These are phyloP conservation scores for Trichosporon inkin DNA, from an alignment of 1,284 basidiomycete species.

Conservation along the genomic window DNA sequence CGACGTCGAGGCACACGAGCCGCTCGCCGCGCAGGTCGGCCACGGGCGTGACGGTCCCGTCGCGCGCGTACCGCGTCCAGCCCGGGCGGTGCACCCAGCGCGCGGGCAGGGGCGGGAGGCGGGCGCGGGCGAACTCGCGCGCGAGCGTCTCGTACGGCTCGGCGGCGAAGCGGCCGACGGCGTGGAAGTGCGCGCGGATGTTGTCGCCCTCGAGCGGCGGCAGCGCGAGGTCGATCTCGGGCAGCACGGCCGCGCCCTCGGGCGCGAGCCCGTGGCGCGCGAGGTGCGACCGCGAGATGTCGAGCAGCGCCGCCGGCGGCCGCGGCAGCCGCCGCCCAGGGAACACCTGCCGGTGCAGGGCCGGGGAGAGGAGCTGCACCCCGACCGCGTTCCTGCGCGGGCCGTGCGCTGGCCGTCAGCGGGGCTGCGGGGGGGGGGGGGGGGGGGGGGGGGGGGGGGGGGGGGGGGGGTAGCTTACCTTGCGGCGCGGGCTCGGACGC, in stretches of 20 bases:
- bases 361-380: constrained; percentile 81
- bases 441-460: neutral
- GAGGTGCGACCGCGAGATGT: constrained; percentile 76
- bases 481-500: neutral
- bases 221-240: constrained; percentile 72
- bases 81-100: constrained; percentile 74
- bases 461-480: neutral
- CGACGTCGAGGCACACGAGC: constrained; percentile 83
- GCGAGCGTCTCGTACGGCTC: constrained; percentile 80
- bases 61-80: constrained; percentile 74
- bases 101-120: constrained; percentile 62
- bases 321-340: constrained; percentile 63
- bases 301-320: constrained; percentile 62
- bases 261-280: constrained; percentile 72
- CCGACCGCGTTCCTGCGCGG: constrained; percentile 71
- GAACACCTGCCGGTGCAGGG: constrained; percentile 79
- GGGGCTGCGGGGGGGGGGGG: neutral
- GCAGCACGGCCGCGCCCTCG: constrained; percentile 71
- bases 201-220: constrained; percentile 77
- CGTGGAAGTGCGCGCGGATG: constrained; percentile 85
- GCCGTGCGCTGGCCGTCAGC: constrained; percentile 2
- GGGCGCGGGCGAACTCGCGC: constrained; percentile 57
- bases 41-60: constrained; percentile 37
- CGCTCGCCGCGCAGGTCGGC: constrained; percentile 60
- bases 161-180: constrained; percentile 66